Evolutionary conservation across 1,284 basidiomycete species (phyloP).

Genomic region (Tilletia walkeri): DNA sequence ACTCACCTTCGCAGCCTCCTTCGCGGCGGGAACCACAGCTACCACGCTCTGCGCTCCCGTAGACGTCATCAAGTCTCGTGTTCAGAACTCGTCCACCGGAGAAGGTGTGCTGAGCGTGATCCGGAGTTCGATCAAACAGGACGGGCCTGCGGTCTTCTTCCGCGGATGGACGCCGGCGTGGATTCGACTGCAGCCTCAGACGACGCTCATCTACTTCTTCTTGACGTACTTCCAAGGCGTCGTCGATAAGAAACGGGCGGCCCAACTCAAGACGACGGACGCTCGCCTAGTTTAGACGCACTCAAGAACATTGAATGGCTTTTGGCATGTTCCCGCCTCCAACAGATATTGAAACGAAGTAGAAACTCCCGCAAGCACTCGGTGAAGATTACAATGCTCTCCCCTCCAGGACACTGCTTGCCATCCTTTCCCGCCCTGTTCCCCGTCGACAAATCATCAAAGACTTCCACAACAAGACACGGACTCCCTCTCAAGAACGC

Average conservation of each 20-base stretch:
- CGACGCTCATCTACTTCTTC: conserved; percentile 22
- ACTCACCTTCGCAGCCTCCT: conserved; percentile 59
- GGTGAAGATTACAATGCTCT: too few species aligned
- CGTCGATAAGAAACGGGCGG: not conserved
- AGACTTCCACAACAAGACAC: too few species aligned
- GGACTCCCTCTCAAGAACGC: too few species aligned
- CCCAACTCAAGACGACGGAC: not conserved
- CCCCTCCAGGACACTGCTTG: too few species aligned
- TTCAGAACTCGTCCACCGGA: conserved; percentile 56
- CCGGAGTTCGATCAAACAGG: conserved; percentile 41
- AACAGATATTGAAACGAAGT: too few species aligned
- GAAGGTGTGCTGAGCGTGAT: conserved; percentile 35
- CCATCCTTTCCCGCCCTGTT: too few species aligned
- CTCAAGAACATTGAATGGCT: not conserved
- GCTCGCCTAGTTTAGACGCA: not conserved
- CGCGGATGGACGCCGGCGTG: conserved; percentile 63
- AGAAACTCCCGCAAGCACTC: not conserved
- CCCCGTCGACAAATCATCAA: too few species aligned
- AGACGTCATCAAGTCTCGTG: conserved; percentile 60
- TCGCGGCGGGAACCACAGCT: conserved; percentile 61
- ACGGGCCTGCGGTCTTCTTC: conserved; percentile 61
- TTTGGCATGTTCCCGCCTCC: not conserved
- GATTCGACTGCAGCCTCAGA: conserved; percentile 54
- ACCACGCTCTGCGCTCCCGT: conserved; percentile 56
- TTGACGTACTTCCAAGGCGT: conserved; percentile 5